Percentiles rank a stretch among this genome's conserved stretches.
Evolutionary conservation across 2,329 filamentous ascomycete species (phyloP).

Genomic region (Aciculosporium take): DNA sequence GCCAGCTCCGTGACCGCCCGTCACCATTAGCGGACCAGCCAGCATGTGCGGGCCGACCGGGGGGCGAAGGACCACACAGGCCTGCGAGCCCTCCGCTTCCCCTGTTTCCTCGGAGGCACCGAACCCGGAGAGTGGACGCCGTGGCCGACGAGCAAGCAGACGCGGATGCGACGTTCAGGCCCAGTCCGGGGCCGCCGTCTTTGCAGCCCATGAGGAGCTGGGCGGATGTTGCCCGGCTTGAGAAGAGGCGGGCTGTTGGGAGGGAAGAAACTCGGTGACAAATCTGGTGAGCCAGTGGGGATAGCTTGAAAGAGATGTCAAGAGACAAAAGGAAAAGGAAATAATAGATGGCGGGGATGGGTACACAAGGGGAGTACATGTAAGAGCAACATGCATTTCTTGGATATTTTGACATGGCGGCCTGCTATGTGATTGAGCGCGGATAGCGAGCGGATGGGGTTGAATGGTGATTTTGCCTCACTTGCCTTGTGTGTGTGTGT

Average conservation of each 20-base stretch:
- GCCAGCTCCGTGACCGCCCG: constrained; percentile 10
- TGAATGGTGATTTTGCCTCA: no score
- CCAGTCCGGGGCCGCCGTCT: constrained; percentile 16
- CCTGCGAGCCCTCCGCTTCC: constrained; percentile 13
- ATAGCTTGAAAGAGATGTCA: neutral
- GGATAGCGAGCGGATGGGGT: no score
- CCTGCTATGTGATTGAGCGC: no score
- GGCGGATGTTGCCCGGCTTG: constrained; percentile 25
- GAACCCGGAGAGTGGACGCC: constrained; percentile 7
- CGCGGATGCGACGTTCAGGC: constrained; percentile 9
- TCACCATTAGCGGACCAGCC: neutral
- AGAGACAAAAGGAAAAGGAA: neutral
- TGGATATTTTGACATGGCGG: no score
- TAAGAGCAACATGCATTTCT: no score
- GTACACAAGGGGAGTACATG: no score
- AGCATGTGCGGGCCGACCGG: neutral
- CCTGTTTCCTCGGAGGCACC: constrained; percentile 18
- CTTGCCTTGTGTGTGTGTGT: no score
- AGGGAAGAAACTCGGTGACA: neutral
- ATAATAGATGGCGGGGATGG: no score
- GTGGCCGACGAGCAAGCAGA: constrained; percentile 7
- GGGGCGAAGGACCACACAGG: constrained; percentile 6
- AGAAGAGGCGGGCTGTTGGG: constrained; percentile 6
- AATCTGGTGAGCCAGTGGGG: neutral
- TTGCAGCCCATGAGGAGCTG: constrained; percentile 24